A percentile compares a stretch with the other conserved stretches of the same genome.
These are phyloP conservation scores for Globisporangium nodosum DNA, from an alignment of 352 stramenopile species.

Conservation along the genomic window DNA sequence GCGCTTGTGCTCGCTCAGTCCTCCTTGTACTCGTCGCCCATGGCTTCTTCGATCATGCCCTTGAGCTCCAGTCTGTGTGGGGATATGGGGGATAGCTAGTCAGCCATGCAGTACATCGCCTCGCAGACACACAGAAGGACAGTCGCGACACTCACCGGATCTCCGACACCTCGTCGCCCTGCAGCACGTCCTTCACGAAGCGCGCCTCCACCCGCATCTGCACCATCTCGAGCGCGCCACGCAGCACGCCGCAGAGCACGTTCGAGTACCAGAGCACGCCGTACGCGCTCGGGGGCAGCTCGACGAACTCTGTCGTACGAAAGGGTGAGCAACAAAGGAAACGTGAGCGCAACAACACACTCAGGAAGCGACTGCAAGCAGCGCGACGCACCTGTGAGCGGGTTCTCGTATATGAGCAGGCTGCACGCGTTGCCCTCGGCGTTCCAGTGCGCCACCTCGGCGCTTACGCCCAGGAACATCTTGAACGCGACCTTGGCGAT, in stretches of 20 bases:
- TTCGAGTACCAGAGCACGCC: constrained; percentile 95
- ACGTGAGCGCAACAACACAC: too few relatives aligned
- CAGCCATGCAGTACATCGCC: background rate
- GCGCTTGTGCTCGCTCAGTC: constrained; percentile 28
- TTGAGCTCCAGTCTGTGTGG: constrained; percentile 66
- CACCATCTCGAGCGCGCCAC: constrained; percentile 95
- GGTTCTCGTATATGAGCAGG: constrained; percentile 96
- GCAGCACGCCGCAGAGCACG: constrained; percentile 94
- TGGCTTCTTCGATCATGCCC: constrained; percentile 86
- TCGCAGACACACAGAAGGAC: background rate
- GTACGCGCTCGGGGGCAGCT: constrained; percentile 84
- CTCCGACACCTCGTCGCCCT: constrained; percentile 83
- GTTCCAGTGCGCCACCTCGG: constrained; percentile 90
- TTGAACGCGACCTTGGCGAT: constrained; percentile 96
- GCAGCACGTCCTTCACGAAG: constrained; percentile 83
- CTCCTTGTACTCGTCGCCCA: constrained; percentile 88
- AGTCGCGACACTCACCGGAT: constrained; percentile 39
- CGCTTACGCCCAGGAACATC: constrained; percentile 97
- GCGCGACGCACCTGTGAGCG: constrained; percentile 62
- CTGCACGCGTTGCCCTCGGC: constrained; percentile 84
- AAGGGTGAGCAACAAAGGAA: background rate
- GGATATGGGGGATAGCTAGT: background rate
- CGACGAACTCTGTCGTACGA: constrained; percentile 78
- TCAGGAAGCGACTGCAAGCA: background rate
- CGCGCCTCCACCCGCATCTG: constrained; percentile 83